Evolutionary conservation across 768 basidiomycete species (phyloP).

Genomic region (Leccinum aurantiacum): DNA sequence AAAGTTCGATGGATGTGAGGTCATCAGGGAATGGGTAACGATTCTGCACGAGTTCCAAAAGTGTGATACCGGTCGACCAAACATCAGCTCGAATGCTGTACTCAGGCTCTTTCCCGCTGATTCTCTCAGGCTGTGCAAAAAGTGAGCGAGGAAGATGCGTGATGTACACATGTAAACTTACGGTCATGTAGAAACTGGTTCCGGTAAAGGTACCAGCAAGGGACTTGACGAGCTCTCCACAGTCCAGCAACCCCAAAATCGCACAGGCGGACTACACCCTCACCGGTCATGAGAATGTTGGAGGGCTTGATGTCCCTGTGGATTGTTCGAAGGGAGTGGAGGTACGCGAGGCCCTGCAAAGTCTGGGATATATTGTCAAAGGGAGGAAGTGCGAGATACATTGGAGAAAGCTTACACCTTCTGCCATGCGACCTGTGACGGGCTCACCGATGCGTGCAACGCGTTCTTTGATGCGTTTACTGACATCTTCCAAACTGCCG

Average conservation of each 20-base stretch:
- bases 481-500: constrained; percentile 86
- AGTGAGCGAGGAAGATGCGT: constrained; percentile 4
- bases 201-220: constrained; percentile 96
- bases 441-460: constrained; percentile 81
- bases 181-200: constrained; percentile 98
- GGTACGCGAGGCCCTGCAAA: constrained; percentile 89
- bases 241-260: constrained; percentile 87
- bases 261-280: constrained; percentile 87
- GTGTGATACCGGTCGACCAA: constrained; percentile 95
- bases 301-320: constrained; percentile 96
- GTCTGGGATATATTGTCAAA: constrained; percentile 46
- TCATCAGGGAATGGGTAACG: constrained; percentile 94
- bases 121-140: constrained; percentile 78
- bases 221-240: constrained; percentile 90
- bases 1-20: constrained; percentile 89
- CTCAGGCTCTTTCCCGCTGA: constrained; percentile 67
- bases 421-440: constrained; percentile 88
- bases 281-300: constrained; percentile 84
- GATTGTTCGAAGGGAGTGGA: constrained; percentile 89
- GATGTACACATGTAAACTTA: constrained; percentile 43
- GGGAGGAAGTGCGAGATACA: background rate
- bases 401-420: constrained; percentile 67
- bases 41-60: constrained; percentile 92
- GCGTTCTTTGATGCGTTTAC: constrained; percentile 77
- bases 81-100: constrained; percentile 97